phyloP scores from a whole-genome alignment of 2,329 filamentous ascomycete genomes.

The Whalleya microplaca region DNA sequence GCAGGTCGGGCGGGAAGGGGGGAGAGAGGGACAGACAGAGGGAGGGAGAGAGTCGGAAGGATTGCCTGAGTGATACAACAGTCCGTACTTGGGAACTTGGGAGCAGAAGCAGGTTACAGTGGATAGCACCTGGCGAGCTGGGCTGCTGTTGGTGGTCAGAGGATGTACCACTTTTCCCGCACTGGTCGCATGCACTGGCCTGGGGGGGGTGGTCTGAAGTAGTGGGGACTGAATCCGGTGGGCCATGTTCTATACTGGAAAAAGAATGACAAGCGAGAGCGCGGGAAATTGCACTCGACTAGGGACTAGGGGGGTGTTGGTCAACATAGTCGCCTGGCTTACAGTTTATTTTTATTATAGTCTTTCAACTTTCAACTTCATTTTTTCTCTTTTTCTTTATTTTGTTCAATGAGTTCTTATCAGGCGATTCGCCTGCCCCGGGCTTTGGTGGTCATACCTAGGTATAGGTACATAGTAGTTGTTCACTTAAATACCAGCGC shows the following conservation, averaged over 20 bases:
- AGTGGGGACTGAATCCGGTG: slow-evolving; percentile 22
- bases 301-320: slow-evolving; percentile 15
- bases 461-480: no score
- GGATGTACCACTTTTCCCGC: background rate
- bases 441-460: slow-evolving; percentile 1
- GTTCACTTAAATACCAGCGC: background rate
- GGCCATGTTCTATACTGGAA: slow-evolving; percentile 23
- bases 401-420: slow-evolving; percentile 12
- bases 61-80: slow-evolving; percentile 1
- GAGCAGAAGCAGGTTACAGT: background rate
- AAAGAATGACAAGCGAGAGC: slow-evolving; percentile 30
- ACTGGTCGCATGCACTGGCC: background rate
- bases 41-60: slow-evolving; percentile 8
- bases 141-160: background rate
- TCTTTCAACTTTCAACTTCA: background rate
- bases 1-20: slow-evolving; percentile 16
- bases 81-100: no score
- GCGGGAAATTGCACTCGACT: slow-evolving; percentile 33
- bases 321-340: no score
- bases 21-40: background rate
- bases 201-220: slow-evolving; percentile 4
- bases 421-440: no score
- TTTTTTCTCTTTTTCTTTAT: background rate
- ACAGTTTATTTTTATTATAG: no score
- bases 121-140: background rate